Base-by-base conservation (phyloP, 345 rosid species). In the Heritiera fomes region DNA sequence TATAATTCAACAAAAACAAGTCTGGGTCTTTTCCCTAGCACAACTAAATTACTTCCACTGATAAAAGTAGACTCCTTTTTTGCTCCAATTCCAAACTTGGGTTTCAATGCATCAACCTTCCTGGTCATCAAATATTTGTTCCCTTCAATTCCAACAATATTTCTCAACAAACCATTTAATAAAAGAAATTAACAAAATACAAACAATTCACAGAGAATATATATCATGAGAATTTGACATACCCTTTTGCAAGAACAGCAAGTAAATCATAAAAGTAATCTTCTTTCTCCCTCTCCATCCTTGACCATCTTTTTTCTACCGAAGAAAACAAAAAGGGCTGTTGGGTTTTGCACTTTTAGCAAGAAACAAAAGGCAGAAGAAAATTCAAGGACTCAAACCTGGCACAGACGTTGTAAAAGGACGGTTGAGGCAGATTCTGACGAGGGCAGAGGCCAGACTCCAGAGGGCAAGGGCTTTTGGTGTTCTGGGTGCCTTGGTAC, bases 61-160 rank as follows among this genome's bases (percentile, higher is more conserved):
- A 71, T 49, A 14, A 70, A 70, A 32, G 7, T 3, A 49, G 30
- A 18, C 28, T 34, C 49, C n/a, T 15, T 38, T 38, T 55, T 38
- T 73, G 47, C 20, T 55, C 63, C 76, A 73, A 50, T 52, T 30
- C 60, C 62, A 53, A 72, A 53, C 75, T 32, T 53, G 62, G 61
- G 32, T 53, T 72, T 53, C 61, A 18, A 9, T 53, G 62, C 62
- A 72, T 73, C 62, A 34, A 73, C 49, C 64, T 50, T 14, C 75
- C 75, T 50, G 41, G 23, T 30, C 17, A 30, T 8, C 75, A 71
- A 71, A 69, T 69, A 46, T 69, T 68, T 10, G 55, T 45, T 68
- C 73, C 45, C 23, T 20, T 69, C 20, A 70, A 13, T 47, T 47
- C 74, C 74, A 47, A 70, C 41, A 14, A 28, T 47, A 13, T 70